Conservation (phyloP, 768 basidiomycete genomes). For the Cytidiella melzeri region DNA sequence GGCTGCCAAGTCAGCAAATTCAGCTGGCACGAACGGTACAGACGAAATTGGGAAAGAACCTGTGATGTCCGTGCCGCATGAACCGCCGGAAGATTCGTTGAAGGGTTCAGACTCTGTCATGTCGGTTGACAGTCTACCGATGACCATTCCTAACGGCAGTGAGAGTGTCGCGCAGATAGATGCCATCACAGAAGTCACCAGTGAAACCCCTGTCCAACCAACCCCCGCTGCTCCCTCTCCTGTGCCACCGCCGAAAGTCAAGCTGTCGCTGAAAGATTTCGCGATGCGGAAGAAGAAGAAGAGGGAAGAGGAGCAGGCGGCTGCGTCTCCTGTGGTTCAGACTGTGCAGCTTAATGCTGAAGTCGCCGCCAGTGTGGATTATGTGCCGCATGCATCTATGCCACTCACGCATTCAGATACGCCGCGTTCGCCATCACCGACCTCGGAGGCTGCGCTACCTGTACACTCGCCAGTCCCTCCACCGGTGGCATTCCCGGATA, state of each 20-base stretch:
- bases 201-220: neutral
- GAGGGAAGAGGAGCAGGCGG: slow-evolving; percentile 37
- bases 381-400: too few relatives aligned
- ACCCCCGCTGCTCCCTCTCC: slow-evolving; percentile 9
- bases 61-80: slow-evolving; percentile 1
- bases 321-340: slow-evolving; percentile 18
- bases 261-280: slow-evolving; percentile 53
- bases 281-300: slow-evolving; percentile 48
- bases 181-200: neutral
- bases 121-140: neutral
- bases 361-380: too few relatives aligned
- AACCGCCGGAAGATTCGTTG: neutral
- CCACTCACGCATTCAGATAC: too few relatives aligned
- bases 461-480: too few relatives aligned
- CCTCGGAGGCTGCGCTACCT: too few relatives aligned
- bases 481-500: too few relatives aligned
- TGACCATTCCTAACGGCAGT: neutral
- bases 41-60: too few relatives aligned
- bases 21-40: neutral
- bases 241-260: slow-evolving; percentile 38
- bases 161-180: neutral
- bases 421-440: too few relatives aligned
- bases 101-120: neutral
- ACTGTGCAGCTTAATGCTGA: neutral
- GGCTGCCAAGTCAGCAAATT: neutral